phyloP scores from a whole-genome alignment of 331 rosid species.

The Dryas integrifolia region DNA sequence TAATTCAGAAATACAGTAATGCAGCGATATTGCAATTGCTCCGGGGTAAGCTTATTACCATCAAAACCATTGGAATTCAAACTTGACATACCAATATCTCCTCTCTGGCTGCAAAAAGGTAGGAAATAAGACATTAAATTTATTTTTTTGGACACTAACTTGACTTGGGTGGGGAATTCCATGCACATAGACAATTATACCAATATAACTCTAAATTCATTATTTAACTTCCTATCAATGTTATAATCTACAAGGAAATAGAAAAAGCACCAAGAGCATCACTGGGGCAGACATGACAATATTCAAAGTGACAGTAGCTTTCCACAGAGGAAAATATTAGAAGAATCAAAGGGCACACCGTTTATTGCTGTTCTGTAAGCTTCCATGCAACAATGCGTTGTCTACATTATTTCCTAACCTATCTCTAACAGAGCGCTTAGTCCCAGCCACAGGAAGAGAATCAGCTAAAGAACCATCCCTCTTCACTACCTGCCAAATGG shows the following conservation, averaged over 20 bases:
- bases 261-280: background rate
- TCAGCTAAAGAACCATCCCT: slow-evolving; percentile 53
- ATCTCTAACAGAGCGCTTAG: slow-evolving; percentile 85
- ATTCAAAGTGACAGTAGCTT: background rate
- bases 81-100: slow-evolving; percentile 42
- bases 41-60: slow-evolving; percentile 49
- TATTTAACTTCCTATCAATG: background rate
- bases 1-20: slow-evolving; percentile 8
- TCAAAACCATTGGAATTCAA: slow-evolving; percentile 39
- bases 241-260: background rate
- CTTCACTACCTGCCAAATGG: slow-evolving; percentile 66
- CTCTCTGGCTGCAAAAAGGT: slow-evolving; percentile 60
- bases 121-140: slow-evolving; percentile 5
- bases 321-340: background rate
- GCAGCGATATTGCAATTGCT: slow-evolving; percentile 14
- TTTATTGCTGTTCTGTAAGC: slow-evolving; percentile 42
- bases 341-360: slow-evolving; percentile 49
- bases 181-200: background rate
- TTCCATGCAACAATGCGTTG: slow-evolving; percentile 44
- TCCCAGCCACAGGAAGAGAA: slow-evolving; percentile 48
- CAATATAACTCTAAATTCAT: background rate
- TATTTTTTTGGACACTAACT: no score
- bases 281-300: background rate
- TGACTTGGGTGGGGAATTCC: background rate
- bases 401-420: slow-evolving; percentile 68